Evolutionary conservation across 805 yeast species (phyloP), one percentile per base, ranked within the genome.

Genomic region (Trichomonascus vanleenenianus): DNA sequence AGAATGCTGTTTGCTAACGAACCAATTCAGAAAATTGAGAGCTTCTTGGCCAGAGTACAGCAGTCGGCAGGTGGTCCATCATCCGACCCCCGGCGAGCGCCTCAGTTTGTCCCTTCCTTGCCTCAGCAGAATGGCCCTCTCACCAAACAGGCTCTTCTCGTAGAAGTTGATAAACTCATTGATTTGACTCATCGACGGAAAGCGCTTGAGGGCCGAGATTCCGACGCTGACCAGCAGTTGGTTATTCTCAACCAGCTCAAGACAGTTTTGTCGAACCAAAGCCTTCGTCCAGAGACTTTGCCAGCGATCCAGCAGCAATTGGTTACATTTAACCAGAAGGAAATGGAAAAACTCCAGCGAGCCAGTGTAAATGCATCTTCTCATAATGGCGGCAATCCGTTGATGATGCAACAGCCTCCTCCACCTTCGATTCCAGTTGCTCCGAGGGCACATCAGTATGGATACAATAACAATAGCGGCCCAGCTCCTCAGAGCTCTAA

Each of bases 1-100:
- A 59, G 74, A 39, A 84, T 89, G 3, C 67, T 93, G 39, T 89
- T 94, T 60, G 83, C 86, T 11, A 70, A 67, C 31, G 81, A 77
- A 3, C 82, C 85, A 35, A 68, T 89, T 51, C 77, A 76, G 25
- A 77, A 73, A 56, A 84, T 93, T 46, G 95, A 86, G 54, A 71
- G 67, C 37, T 93, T 88, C 59, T 66, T 94, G 47, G 49, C 47
- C 34, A 25, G 52, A 31, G 31, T 37, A 7, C 44, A 55, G 56
- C 62, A 58, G 46, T 22, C 27, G 8, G 4, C 27, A 4, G 8
- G 27, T 22, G 8, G 27, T 22, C 27, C 27, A 22, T 4, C 27
- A 4, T 22, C 18, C 20, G 56, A 54, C 52, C 56, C 25, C 54
- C 57, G 47, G 60, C 60, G 44, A 60, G 15, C 16, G 8, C 56